These are phyloP conservation scores for Hymenotorrendiella dingleyae DNA, from an alignment of 2,329 filamentous ascomycete genomes.

Conservation along the genomic window DNA sequence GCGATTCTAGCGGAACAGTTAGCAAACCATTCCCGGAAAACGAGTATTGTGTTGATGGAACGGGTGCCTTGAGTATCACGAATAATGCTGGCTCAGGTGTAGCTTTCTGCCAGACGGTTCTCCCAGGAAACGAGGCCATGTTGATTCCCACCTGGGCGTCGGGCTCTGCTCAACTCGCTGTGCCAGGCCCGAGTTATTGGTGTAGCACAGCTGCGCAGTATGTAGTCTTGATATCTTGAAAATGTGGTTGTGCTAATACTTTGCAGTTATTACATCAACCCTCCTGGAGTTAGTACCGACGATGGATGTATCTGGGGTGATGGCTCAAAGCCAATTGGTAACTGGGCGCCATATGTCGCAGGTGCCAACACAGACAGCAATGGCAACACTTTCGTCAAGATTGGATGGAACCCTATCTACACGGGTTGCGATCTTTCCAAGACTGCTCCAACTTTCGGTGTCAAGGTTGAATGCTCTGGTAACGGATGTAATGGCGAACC, in stretches of 20 bases:
- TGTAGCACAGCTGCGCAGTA: slow-evolving; percentile 67
- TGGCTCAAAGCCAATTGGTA: slow-evolving; percentile 55
- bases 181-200: slow-evolving; percentile 68
- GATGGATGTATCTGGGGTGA: slow-evolving; percentile 70
- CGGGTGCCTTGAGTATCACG: slow-evolving; percentile 56
- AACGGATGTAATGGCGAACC: slow-evolving; percentile 66
- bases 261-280: slow-evolving; percentile 68
- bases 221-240: slow-evolving; percentile 31
- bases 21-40: slow-evolving; percentile 62
- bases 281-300: slow-evolving; percentile 54
- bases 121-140: slow-evolving; percentile 78
- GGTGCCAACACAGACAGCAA: slow-evolving; percentile 63
- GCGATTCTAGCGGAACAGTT: slow-evolving; percentile 58
- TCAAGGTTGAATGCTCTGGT: slow-evolving; percentile 64
- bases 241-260: slow-evolving; percentile 19
- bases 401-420: slow-evolving; percentile 75
- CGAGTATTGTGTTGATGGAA: slow-evolving; percentile 65
- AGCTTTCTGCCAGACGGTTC: slow-evolving; percentile 72
- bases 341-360: slow-evolving; percentile 73
- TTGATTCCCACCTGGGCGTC: slow-evolving; percentile 69
- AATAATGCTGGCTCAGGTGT: slow-evolving; percentile 60
- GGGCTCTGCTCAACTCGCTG: slow-evolving; percentile 54
- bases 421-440: slow-evolving; percentile 46
- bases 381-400: slow-evolving; percentile 67
- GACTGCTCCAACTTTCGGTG: slow-evolving; percentile 57